Percentiles rank a stretch among this genome's conserved stretches.
Conservation (phyloP, 2,329 filamentous ascomycete genomes). For the Trichoderma sp. region DNA sequence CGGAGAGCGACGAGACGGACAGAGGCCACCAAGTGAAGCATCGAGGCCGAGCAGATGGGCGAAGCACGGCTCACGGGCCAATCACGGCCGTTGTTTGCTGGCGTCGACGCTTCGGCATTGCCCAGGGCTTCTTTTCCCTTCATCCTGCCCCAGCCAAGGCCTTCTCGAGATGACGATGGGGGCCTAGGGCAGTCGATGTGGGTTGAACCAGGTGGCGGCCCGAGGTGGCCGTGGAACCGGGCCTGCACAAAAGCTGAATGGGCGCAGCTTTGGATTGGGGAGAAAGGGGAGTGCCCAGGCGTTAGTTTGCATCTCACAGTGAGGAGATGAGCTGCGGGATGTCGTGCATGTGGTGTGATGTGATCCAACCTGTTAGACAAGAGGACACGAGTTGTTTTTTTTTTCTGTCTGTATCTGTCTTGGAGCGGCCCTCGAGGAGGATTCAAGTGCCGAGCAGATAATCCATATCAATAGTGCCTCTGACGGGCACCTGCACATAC, state of each 20-base stretch:
- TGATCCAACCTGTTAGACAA: not conserved
- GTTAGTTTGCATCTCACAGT: constrained; percentile 13
- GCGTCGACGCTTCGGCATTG: not conserved
- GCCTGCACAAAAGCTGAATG: constrained; percentile 8
- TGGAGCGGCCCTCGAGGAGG: not conserved
- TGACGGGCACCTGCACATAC: not conserved
- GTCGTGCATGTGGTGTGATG: constrained; percentile 18
- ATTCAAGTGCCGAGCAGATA: not conserved
- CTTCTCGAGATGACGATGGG: constrained; percentile 10
- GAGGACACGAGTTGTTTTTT: not conserved
- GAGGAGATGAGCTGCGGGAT: constrained; percentile 12
- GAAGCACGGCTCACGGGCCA: not conserved
- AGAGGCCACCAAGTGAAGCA: not conserved
- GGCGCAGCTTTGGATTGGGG: not conserved
- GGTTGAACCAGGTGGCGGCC: constrained; percentile 17
- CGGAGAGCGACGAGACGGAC: not conserved
- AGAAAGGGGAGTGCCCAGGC: not conserved
- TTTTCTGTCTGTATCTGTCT: not conserved
- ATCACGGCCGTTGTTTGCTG: not conserved
- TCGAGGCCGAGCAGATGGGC: not conserved
- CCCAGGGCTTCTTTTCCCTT: not conserved
- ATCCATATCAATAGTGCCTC: too few relatives aligned
- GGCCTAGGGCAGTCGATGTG: constrained; percentile 6
- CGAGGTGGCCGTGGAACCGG: constrained; percentile 17
- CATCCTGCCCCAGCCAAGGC: not conserved